Base-by-base conservation (phyloP, 768 basidiomycete species). In the Boletus reticuloceps region DNA sequence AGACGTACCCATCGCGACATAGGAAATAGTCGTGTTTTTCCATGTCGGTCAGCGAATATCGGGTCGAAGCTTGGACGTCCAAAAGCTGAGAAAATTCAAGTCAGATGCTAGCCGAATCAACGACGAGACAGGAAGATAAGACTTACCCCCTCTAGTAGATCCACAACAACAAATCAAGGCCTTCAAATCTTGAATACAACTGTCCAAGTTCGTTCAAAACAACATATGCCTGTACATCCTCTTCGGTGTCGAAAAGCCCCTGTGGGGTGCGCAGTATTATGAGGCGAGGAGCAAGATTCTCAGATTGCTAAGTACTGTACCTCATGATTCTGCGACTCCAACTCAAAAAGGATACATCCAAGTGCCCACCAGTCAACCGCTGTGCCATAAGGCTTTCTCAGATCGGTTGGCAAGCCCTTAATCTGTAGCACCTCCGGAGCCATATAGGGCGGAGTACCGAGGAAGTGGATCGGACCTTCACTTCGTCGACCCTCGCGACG, bases 351-450 rank as follows among this genome's bases (percentile, higher is more conserved):
- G 12, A 79, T 63, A 42, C 76, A 76, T 7, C 78, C 77, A 11
- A 77, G 60, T 0, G 67, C 68, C 77, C 77, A 79, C 64, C 75
- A 78, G 50, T 79, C 75, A 13, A 76, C 69, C 1, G 63, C 59
- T 0, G 56, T 47, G 10, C 74, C 72, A 43, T 77, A 77, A 34
- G 41, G 58, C 20, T 31, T 61, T 43, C 46, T 64, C 6, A 53
- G 36, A 20, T 49, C 6, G 17, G 0, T 0, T n/a, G 61, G 10
- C 9, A 59, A 48, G 3, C 50, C 51, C 44, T 61, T 52, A 36
- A 71, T 74, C n/a, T 47, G 60, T 44, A 74, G 51, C 53, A 78
- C 61, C 53, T 79, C 78, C 0, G 78, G 76, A 13, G 76, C 77
- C 68, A 75, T 72, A 52, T 73, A 78, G 9, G 67, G 53, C 36